phyloP scores from a whole-genome alignment of 2,329 filamentous ascomycete species.

The Lasiodiplodia citricola region DNA sequence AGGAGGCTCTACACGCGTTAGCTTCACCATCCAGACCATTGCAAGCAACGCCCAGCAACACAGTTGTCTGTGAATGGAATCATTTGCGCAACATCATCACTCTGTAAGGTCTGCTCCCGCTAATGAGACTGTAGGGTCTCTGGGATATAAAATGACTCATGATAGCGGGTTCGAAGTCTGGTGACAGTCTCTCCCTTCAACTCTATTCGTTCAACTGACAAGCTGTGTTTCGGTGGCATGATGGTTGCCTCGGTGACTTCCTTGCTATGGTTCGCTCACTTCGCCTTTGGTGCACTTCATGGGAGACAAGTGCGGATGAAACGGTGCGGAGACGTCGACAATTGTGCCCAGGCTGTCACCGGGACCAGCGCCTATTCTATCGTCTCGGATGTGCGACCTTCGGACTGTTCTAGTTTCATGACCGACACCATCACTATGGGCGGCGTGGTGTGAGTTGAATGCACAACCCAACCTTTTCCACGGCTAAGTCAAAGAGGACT shows the following conservation, averaged over 20 bases:
- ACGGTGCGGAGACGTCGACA: slow-evolving; percentile 9
- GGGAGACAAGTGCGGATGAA: background rate
- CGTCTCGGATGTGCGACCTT: background rate
- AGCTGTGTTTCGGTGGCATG: no score
- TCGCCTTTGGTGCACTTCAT: slow-evolving; percentile 1
- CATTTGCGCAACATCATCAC: background rate
- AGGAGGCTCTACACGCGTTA: background rate
- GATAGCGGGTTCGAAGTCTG: background rate
- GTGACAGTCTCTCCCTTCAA: background rate
- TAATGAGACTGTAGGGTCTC: background rate
- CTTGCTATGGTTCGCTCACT: background rate
- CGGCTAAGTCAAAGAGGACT: background rate
- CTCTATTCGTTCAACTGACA: background rate
- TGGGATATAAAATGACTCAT: background rate
- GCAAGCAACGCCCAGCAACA: background rate
- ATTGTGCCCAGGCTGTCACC: slow-evolving; percentile 2
- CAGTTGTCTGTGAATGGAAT: background rate
- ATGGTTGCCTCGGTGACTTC: background rate
- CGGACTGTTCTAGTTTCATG: slow-evolving; percentile 26
- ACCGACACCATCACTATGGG: slow-evolving; percentile 3
- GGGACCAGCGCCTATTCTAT: background rate
- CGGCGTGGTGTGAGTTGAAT: background rate
- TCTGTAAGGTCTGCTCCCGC: background rate
- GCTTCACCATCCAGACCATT: background rate
- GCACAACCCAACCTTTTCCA: background rate